Evolutionary conservation across 352 stramenopile species (phyloP).

Genomic region (Pythium phragmitis): DNA sequence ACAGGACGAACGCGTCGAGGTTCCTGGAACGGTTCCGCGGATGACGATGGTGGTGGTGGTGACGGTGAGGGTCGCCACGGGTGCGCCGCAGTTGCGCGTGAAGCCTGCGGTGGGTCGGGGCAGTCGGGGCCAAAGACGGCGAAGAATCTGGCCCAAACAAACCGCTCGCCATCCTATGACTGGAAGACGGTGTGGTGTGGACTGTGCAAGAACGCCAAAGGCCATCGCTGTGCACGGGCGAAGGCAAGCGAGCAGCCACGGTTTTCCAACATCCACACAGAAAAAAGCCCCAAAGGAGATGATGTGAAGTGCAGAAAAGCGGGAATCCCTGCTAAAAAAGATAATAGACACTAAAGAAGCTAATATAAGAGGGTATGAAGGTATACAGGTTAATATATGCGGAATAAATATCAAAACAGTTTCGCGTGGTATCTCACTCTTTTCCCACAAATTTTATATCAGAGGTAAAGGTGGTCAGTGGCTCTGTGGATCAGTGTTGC

Average conservation of each 20-base stretch:
- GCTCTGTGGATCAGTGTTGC: not conserved
- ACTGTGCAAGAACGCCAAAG: conserved; percentile 9
- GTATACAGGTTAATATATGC: not conserved
- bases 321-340: not conserved
- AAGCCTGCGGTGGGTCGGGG: not conserved
- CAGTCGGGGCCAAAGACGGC: not conserved
- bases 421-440: not conserved
- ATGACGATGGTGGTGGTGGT: not conserved
- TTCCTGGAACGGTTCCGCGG: no score
- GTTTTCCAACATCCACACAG: conserved; percentile 16
- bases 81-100: not conserved
- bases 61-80: not conserved
- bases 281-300: conserved; percentile 13
- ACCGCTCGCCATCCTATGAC: conserved; percentile 18
- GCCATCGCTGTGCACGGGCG: not conserved
- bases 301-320: conserved; percentile 1
- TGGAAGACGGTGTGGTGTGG: conserved; percentile 2
- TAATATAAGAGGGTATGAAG: not conserved
- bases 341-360: not conserved
- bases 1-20: not conserved
- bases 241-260: not conserved
- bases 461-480: not conserved
- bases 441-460: not conserved
- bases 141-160: conserved; percentile 4
- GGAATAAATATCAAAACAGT: not conserved